Conservation (phyloP, 2,329 filamentous ascomycete genomes). For the Emmonsiellopsis sp. region DNA sequence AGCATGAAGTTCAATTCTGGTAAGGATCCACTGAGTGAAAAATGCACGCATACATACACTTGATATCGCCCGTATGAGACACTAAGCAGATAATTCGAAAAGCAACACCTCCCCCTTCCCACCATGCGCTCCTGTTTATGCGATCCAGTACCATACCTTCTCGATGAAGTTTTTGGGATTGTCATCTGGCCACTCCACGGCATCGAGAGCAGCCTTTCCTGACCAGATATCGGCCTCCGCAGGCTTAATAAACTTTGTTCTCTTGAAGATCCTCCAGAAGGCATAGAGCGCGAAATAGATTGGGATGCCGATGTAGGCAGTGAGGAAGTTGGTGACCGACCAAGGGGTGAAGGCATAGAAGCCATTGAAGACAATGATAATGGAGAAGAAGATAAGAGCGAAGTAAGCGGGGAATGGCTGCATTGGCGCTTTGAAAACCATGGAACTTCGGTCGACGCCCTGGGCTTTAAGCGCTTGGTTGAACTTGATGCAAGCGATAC, state of each 20-base stretch:
- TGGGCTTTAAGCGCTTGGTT: slow-evolving; percentile 34
- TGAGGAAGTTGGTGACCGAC: slow-evolving; percentile 39
- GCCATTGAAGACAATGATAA: slow-evolving; percentile 59
- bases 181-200: slow-evolving; percentile 14
- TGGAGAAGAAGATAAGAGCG: slow-evolving; percentile 50
- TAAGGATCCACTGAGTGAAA: no score
- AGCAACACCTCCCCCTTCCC: neutral
- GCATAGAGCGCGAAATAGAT: slow-evolving; percentile 32
- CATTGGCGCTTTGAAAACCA: slow-evolving; percentile 35
- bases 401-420: slow-evolving; percentile 52
- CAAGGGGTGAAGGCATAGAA: slow-evolving; percentile 28
- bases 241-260: slow-evolving; percentile 12
- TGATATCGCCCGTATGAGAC: neutral
- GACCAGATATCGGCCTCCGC: slow-evolving; percentile 17
- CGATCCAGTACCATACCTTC: slow-evolving; percentile 16
- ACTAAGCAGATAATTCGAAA: neutral
- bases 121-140: slow-evolving; percentile 5
- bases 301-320: slow-evolving; percentile 35
- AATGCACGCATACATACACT: neutral
- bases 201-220: slow-evolving; percentile 20
- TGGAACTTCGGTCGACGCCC: slow-evolving; percentile 24
- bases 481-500: slow-evolving; percentile 40
- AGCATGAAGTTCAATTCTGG: no score
- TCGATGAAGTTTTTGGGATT: slow-evolving; percentile 14
- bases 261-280: slow-evolving; percentile 20